Conservation (phyloP, 2,329 filamentous ascomycete species). For the Talaromyces sp. region DNA sequence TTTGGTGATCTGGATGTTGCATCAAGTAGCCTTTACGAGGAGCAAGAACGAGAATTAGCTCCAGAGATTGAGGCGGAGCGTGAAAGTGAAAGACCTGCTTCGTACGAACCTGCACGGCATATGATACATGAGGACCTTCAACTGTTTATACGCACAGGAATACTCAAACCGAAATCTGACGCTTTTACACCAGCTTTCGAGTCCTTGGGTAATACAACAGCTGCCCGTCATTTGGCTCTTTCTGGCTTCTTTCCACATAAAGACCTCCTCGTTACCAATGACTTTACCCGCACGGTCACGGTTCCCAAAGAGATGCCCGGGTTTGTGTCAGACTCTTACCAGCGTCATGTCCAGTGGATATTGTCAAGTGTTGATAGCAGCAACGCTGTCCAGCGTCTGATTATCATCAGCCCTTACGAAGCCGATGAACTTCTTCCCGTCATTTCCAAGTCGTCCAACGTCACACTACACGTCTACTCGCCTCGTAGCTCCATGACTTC, state of each 20-base stretch:
- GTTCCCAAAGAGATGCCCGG: background rate
- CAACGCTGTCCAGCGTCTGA: slow-evolving; percentile 26
- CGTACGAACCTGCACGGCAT: background rate
- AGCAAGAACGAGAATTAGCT: slow-evolving; percentile 60
- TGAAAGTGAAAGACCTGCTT: slow-evolving; percentile 49
- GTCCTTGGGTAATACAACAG: background rate
- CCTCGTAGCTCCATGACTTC: slow-evolving; percentile 42
- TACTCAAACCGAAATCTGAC: background rate
- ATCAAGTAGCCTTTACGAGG: slow-evolving; percentile 52
- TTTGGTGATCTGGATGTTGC: slow-evolving; percentile 37
- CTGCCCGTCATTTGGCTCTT: background rate
- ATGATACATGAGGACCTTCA: background rate
- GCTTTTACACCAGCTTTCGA: slow-evolving; percentile 6
- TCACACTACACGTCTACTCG: slow-evolving; percentile 52
- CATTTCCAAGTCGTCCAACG: slow-evolving; percentile 36
- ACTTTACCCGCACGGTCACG: background rate
- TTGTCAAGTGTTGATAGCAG: slow-evolving; percentile 31
- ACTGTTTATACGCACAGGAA: background rate
- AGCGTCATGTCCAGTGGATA: slow-evolving; percentile 55
- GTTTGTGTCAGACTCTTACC: slow-evolving; percentile 42
- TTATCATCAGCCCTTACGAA: slow-evolving; percentile 61
- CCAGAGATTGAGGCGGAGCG: slow-evolving; percentile 60
- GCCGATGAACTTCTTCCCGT: slow-evolving; percentile 49
- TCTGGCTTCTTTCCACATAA: background rate
- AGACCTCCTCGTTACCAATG: background rate